phyloP scores from a whole-genome alignment of 768 basidiomycete species.

The Mycena epipterygia region DNA sequence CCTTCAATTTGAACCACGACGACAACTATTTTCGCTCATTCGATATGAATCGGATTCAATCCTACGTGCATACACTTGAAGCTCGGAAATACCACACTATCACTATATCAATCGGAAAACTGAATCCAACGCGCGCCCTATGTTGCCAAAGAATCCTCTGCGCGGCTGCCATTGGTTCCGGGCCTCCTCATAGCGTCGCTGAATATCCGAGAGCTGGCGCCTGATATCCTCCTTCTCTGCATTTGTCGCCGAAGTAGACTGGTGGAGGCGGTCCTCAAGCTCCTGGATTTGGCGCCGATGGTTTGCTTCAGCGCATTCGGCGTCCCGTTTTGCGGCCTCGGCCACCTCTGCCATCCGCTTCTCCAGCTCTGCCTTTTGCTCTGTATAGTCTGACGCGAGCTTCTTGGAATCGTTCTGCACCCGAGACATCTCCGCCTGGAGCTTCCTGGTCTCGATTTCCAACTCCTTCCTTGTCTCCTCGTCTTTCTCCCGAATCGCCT shows the following conservation, averaged over 20 bases:
- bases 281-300: constrained; percentile 37
- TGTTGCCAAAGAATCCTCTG: constrained; percentile 37
- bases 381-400: constrained; percentile 54
- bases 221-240: constrained; percentile 34
- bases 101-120: constrained; percentile 27
- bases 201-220: constrained; percentile 31
- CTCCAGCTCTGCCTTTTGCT: constrained; percentile 51
- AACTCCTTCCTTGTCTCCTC: constrained; percentile 61
- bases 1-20: no score
- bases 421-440: constrained; percentile 58
- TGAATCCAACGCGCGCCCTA: constrained; percentile 38
- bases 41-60: neutral
- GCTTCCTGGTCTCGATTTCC: constrained; percentile 56
- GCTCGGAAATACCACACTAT: no score
- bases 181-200: constrained; percentile 20
- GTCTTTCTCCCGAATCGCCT: constrained; percentile 58
- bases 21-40: no score
- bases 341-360: constrained; percentile 44
- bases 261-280: constrained; percentile 33
- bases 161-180: constrained; percentile 12
- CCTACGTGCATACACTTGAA: neutral
- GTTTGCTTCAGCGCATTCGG: constrained; percentile 25
- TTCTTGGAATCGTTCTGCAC: constrained; percentile 55
- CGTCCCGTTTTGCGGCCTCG: constrained; percentile 34
- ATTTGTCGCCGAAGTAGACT: constrained; percentile 16